These are phyloP conservation scores for Fonsecaea erecta DNA, from an alignment of 2,329 filamentous ascomycete species.

Conservation along the genomic window DNA sequence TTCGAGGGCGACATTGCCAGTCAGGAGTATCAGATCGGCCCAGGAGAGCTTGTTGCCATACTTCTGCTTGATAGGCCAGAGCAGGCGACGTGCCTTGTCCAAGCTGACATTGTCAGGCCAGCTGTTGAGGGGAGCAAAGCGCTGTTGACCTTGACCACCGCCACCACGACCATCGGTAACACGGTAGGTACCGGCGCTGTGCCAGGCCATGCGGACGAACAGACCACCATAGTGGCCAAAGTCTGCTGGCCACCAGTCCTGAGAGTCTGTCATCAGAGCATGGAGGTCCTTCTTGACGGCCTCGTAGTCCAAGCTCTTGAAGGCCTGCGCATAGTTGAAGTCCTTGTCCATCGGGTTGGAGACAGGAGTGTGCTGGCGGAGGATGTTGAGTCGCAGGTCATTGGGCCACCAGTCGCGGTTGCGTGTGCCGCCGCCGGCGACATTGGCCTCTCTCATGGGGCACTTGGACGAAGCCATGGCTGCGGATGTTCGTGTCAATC, in stretches of 20 bases:
- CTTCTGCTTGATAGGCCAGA: slow-evolving; percentile 85
- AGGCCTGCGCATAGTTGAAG: slow-evolving; percentile 74
- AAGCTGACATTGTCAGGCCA: slow-evolving; percentile 80
- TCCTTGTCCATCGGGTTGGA: slow-evolving; percentile 68
- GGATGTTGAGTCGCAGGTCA: slow-evolving; percentile 68
- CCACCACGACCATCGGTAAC: slow-evolving; percentile 75
- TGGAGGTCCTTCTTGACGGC: slow-evolving; percentile 74
- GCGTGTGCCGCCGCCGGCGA: slow-evolving; percentile 66
- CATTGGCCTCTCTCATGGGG: slow-evolving; percentile 40
- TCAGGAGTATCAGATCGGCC: slow-evolving; percentile 73
- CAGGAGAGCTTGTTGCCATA: slow-evolving; percentile 83
- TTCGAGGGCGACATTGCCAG: slow-evolving; percentile 77
- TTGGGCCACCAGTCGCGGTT: slow-evolving; percentile 78
- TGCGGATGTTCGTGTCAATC: slow-evolving; percentile 9
- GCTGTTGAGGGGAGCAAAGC: slow-evolving; percentile 79
- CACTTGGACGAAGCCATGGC: slow-evolving; percentile 27
- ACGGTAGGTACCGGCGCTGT: slow-evolving; percentile 78
- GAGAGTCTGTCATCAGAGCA: slow-evolving; percentile 75
- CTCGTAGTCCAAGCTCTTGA: slow-evolving; percentile 72
- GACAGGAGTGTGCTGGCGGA: slow-evolving; percentile 69
- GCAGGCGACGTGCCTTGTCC: slow-evolving; percentile 78
- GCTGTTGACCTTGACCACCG: slow-evolving; percentile 74
- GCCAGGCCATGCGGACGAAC: slow-evolving; percentile 82
- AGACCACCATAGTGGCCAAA: slow-evolving; percentile 81
- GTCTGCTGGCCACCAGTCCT: slow-evolving; percentile 82